Evolutionary conservation across 2,329 filamentous ascomycete species (phyloP).

Genomic region (Cordyceps tenuipes): DNA sequence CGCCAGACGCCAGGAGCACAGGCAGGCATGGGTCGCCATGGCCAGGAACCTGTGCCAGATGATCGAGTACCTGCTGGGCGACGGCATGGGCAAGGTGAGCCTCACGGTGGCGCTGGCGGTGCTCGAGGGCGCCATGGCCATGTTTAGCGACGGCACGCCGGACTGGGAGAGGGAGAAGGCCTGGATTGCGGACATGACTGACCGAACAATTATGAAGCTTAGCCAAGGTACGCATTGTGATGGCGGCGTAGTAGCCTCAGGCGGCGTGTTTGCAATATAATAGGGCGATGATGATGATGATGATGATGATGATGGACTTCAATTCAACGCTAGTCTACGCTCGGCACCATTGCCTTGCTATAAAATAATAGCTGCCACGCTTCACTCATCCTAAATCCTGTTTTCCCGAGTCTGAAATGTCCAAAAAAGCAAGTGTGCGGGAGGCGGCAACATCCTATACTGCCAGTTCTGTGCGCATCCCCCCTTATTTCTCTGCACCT

Average conservation of each 20-base stretch:
- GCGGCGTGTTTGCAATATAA: neutral
- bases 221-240: neutral
- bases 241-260: neutral
- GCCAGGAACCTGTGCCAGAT: conserved; percentile 11
- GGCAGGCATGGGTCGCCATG: conserved; percentile 3
- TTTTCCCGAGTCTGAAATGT: no score
- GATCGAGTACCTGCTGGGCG: conserved; percentile 8
- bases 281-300: neutral
- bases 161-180: conserved; percentile 1
- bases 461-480: no score
- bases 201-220: neutral
- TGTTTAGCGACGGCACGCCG: neutral
- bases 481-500: no score
- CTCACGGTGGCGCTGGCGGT: neutral
- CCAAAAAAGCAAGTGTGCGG: no score
- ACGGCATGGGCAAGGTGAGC: neutral
- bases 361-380: neutral
- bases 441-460: no score
- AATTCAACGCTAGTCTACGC: no score
- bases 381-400: no score
- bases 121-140: neutral
- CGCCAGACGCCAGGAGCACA: neutral
- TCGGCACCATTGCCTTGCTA: neutral
- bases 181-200: conserved; percentile 3
- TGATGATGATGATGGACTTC: neutral